phyloP scores from a whole-genome alignment of 345 rosid genomes.

The Eucalyptus marginata region DNA sequence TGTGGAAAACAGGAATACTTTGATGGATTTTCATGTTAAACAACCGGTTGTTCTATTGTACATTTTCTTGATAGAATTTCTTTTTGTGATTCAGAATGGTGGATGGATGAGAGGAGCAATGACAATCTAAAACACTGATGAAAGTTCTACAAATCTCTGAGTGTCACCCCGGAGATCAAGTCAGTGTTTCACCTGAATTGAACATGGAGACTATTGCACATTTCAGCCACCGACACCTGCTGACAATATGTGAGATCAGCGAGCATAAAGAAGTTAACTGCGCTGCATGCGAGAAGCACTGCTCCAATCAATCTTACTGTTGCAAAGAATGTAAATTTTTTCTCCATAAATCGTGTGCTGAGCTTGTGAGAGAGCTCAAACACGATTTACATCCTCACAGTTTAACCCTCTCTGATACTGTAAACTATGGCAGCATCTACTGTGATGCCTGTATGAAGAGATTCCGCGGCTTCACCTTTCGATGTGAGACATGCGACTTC shows the following conservation, averaged over 20 bases:
- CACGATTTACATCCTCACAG: not conserved
- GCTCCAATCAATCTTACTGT: not conserved
- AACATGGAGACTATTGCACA: not conserved
- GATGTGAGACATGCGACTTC: not conserved
- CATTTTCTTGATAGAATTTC: not conserved
- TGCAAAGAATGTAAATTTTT: not conserved
- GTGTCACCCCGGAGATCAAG: not conserved
- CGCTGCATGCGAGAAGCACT: not conserved
- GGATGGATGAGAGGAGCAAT: not conserved
- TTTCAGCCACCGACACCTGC: not conserved
- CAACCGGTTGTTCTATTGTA: not conserved
- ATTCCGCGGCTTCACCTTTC: not conserved
- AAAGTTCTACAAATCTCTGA: not conserved
- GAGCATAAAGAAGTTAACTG: not conserved
- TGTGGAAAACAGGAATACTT: not conserved
- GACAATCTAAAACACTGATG: not conserved
- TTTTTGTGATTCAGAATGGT: not conserved
- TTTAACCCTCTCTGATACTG: not conserved
- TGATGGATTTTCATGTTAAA: no score
- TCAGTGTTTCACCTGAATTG: not conserved
- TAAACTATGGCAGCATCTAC: not conserved
- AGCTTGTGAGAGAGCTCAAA: not conserved
- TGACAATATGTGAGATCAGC: not conserved
- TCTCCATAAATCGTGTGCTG: not conserved
- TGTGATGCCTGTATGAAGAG: not conserved